These are phyloP conservation scores for Kuraishia hungarica DNA, from an alignment of 805 yeast species.

Conservation along the genomic window DNA sequence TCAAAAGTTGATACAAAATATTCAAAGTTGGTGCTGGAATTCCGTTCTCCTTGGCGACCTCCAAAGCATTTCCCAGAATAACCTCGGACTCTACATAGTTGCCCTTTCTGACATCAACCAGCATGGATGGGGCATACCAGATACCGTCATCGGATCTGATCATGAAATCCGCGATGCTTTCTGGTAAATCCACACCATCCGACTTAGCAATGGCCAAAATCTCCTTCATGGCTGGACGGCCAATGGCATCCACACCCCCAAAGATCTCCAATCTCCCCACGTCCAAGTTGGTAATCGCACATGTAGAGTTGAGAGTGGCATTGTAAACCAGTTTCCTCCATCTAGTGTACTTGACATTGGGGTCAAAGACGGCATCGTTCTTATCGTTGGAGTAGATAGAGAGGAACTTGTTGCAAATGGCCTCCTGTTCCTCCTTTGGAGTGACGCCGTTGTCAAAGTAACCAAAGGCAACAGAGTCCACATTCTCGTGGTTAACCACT, in stretches of 20 bases:
- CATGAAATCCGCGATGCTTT: conserved; percentile 37
- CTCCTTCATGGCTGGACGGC: conserved; percentile 61
- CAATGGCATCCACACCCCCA: conserved; percentile 31
- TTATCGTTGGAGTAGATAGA: conserved; percentile 34
- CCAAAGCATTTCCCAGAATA: conserved; percentile 58
- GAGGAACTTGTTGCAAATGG: conserved; percentile 34
- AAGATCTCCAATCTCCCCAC: conserved; percentile 42
- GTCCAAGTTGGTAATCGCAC: conserved; percentile 52
- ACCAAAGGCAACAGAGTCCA: conserved; percentile 44
- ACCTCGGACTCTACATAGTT: conserved; percentile 67
- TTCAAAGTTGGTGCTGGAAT: conserved; percentile 52
- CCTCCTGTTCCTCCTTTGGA: conserved; percentile 19
- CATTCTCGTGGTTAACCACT: conserved; percentile 35
- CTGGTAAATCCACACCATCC: conserved; percentile 51
- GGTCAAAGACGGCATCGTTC: conserved; percentile 30
- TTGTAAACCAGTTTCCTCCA: conserved; percentile 67
- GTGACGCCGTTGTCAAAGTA: conserved; percentile 36
- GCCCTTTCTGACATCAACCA: conserved; percentile 55
- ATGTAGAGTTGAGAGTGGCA: conserved; percentile 54
- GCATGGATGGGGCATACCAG: conserved; percentile 66
- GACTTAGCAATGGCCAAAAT: conserved; percentile 57
- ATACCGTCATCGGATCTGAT: conserved; percentile 50
- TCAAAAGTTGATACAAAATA: conserved; percentile 49
- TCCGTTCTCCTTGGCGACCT: conserved; percentile 36
- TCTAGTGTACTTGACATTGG: conserved; percentile 42